These are phyloP conservation scores for Monilinia fructicola DNA, from an alignment of 2,329 filamentous ascomycete genomes.

Conservation along the genomic window DNA sequence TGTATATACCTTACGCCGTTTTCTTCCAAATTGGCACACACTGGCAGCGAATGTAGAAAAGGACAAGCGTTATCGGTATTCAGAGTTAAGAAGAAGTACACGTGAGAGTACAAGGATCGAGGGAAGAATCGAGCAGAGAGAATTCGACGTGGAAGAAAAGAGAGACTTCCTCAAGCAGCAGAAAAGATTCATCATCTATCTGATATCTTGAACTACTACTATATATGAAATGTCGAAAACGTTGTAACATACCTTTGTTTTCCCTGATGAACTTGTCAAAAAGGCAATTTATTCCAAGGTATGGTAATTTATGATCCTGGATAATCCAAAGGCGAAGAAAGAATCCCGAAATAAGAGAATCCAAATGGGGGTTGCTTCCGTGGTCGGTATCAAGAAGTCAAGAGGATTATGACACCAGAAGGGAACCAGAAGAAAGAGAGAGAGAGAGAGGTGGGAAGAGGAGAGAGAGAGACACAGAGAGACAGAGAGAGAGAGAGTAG, in stretches of 20 bases:
- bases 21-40: slow-evolving; percentile 3
- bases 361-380: background rate
- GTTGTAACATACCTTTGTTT: slow-evolving; percentile 7
- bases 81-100: background rate
- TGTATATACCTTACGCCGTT: background rate
- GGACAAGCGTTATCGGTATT: background rate
- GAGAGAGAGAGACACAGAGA: background rate
- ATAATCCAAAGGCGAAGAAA: background rate
- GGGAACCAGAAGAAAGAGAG: background rate
- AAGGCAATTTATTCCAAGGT: slow-evolving; percentile 3
- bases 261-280: background rate
- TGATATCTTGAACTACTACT: background rate
- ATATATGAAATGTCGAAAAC: slow-evolving; percentile 6
- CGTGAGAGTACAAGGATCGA: background rate
- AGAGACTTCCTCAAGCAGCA: slow-evolving; percentile 4
- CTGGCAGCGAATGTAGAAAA: slow-evolving; percentile 11
- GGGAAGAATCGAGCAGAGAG: background rate
- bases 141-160: slow-evolving; percentile 1
- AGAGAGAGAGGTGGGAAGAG: no score
- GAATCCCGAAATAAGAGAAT: background rate
- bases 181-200: slow-evolving; percentile 10
- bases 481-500: no score
- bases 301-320: background rate
- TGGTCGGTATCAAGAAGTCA: background rate
- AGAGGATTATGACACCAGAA: slow-evolving; percentile 15